These are phyloP conservation scores for Cardiospermum halicacabum DNA, from an alignment of 345 rosid genomes.

Conservation along the genomic window DNA sequence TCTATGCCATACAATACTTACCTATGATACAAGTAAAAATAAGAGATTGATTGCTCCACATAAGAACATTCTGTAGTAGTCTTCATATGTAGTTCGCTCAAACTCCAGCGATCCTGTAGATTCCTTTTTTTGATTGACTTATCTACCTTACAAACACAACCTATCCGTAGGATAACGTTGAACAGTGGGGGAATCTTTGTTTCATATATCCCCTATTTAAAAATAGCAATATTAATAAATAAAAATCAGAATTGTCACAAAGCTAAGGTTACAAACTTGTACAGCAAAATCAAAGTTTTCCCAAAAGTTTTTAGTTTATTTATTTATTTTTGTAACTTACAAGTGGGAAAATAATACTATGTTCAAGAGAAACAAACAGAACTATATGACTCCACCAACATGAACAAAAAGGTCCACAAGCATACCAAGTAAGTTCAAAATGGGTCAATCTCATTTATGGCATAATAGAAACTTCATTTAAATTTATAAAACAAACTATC, in stretches of 20 bases:
- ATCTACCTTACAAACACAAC: conserved; percentile 90
- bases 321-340: too few species aligned
- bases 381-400: not conserved
- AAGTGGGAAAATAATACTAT: not conserved
- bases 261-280: not conserved
- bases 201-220: conserved; percentile 85
- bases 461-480: too few species aligned
- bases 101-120: conserved; percentile 76
- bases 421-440: too few species aligned
- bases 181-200: conserved; percentile 74
- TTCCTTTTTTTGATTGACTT: conserved; percentile 57
- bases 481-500: not conserved
- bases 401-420: not conserved
- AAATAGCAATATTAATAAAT: conserved; percentile 15
- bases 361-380: not conserved
- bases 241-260: conserved; percentile 1
- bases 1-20: conserved; percentile 20
- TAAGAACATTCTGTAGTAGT: conserved; percentile 87
- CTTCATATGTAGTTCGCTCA: conserved; percentile 81
- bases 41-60: conserved; percentile 69
- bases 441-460: too few species aligned
- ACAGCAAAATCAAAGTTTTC: not conserved
- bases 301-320: too few species aligned
- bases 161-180: conserved; percentile 77
- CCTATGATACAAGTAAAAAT: conserved; percentile 89